Evolutionary conservation across 768 basidiomycete species (phyloP).

Genomic region (Lactarius trivialis): DNA sequence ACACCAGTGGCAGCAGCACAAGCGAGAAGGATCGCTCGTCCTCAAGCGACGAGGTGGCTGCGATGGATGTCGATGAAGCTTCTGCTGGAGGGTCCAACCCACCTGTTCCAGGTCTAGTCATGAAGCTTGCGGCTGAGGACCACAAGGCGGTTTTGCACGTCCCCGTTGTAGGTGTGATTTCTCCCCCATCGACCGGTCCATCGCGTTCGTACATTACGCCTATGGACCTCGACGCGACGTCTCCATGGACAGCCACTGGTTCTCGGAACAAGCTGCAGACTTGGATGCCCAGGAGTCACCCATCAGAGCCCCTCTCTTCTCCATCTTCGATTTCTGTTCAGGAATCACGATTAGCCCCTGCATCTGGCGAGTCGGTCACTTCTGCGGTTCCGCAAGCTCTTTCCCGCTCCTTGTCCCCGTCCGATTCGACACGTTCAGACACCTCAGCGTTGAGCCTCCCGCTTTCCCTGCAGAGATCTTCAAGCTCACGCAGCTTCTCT

Average conservation of each 20-base stretch:
- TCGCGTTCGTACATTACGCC: background rate
- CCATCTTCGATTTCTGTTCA: constrained; percentile 14
- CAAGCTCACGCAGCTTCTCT: constrained; percentile 5
- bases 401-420: constrained; percentile 20
- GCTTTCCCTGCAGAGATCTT: background rate
- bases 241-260: constrained; percentile 8
- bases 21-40: constrained; percentile 21
- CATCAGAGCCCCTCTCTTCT: constrained; percentile 11
- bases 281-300: constrained; percentile 13
- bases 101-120: constrained; percentile 11
- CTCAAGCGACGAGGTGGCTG: constrained; percentile 23
- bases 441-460: constrained; percentile 5
- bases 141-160: constrained; percentile 15
- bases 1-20: constrained; percentile 22
- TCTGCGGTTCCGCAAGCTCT: constrained; percentile 3
- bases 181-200: background rate
- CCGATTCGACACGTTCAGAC: constrained; percentile 12
- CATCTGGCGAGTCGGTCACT: constrained; percentile 4
- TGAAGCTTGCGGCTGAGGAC: constrained; percentile 13
- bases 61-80: constrained; percentile 29
- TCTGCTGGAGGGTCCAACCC: constrained; percentile 18
- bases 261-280: constrained; percentile 8
- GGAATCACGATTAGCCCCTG: background rate
- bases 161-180: constrained; percentile 17
- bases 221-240: constrained; percentile 9